phyloP scores from a whole-genome alignment of 1,139 yeast genomes.

The Yamadazyma conglobata region DNA sequence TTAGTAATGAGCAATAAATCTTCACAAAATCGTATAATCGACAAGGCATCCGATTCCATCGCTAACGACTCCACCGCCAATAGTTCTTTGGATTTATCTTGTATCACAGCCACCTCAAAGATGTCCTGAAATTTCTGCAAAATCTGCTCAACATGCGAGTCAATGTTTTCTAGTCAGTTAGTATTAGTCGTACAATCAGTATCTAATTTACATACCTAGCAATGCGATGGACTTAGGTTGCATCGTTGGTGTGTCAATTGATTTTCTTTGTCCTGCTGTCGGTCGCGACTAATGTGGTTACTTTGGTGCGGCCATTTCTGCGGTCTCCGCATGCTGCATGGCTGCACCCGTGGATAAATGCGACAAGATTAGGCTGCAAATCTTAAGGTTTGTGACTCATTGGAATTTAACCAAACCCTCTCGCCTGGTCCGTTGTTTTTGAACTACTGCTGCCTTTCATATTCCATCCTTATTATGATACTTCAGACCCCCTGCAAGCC shows the following conservation, averaged over 20 bases:
- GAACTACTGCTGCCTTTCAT: too few relatives aligned
- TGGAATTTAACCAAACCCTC: too few relatives aligned
- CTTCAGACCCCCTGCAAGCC: too few relatives aligned
- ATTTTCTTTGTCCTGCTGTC: too few relatives aligned
- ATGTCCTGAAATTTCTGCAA: slow-evolving; percentile 43
- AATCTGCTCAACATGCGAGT: slow-evolving; percentile 39
- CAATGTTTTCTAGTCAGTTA: slow-evolving; percentile 36
- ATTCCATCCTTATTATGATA: too few relatives aligned
- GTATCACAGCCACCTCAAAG: slow-evolving; percentile 40
- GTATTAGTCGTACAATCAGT: slow-evolving; percentile 7
- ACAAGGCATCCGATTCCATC: slow-evolving; percentile 51
- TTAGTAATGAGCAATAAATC: slow-evolving; percentile 50
- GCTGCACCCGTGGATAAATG: too few relatives aligned
- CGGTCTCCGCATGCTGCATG: too few relatives aligned
- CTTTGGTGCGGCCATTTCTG: too few relatives aligned
- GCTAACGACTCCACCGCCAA: slow-evolving; percentile 54
- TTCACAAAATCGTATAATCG: slow-evolving; percentile 50
- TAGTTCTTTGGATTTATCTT: slow-evolving; percentile 48
- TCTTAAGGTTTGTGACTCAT: too few relatives aligned
- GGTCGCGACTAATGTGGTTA: too few relatives aligned
- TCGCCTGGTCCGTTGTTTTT: too few relatives aligned
- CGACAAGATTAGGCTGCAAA: too few relatives aligned
- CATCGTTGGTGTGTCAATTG: slow-evolving; percentile 31
- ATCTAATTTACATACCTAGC: slow-evolving; percentile 30
- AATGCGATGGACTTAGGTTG: slow-evolving; percentile 44